Percentiles rank a stretch among this genome's conserved stretches.
phyloP scores from a whole-genome alignment of 2,329 filamentous ascomycete species.

The Neonectria magnoliae region DNA sequence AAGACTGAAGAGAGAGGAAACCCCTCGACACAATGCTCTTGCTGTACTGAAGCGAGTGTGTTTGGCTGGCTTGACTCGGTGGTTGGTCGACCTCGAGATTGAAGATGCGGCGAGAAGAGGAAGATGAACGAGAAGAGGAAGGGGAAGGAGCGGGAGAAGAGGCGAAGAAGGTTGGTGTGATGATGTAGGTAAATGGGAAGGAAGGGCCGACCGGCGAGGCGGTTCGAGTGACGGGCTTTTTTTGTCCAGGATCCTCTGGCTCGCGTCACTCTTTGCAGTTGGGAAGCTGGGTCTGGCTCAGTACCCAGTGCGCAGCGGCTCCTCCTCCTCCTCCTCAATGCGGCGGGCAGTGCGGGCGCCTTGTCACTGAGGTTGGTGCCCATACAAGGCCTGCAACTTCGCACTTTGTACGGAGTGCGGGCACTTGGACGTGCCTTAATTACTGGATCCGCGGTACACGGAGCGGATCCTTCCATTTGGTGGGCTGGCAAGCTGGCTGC shows the following conservation, averaged over 20 bases:
- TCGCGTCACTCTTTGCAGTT: neutral
- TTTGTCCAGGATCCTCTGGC: neutral
- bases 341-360: neutral
- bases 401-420: neutral
- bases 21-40: neutral
- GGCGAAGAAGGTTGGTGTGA: neutral
- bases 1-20: neutral
- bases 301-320: too few relatives aligned
- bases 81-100: neutral
- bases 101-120: neutral
- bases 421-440: neutral
- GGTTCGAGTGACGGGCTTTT: neutral
- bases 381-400: neutral
- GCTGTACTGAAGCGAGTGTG: neutral
- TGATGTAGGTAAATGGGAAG: neutral
- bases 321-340: neutral
- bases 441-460: neutral
- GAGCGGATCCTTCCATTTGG: neutral
- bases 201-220: neutral
- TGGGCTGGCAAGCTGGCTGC: neutral
- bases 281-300: neutral
- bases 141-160: neutral
- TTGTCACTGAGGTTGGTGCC: neutral
- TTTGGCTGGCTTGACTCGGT: neutral
- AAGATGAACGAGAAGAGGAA: neutral